Evolutionary conservation across 306 rosid species (phyloP), one percentile per base, ranked within the genome.

Genomic region (Quercus aquifolioides): DNA sequence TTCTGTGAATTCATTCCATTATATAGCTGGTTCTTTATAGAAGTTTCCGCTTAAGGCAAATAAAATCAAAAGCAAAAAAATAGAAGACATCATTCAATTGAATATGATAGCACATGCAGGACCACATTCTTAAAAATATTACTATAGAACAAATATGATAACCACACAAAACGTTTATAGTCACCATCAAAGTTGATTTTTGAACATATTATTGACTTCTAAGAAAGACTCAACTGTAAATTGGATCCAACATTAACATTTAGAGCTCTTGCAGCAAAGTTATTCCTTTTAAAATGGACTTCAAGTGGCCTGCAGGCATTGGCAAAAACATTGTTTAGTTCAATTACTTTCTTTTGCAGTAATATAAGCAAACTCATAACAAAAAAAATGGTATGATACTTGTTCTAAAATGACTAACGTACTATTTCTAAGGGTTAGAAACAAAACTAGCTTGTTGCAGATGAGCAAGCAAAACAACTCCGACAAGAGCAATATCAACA

Each of bases 391-490:
- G 11, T 58, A 58, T 21, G 30, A 58, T 4, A 23, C 65, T 23
- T 11, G 30, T 11, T 26, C 23, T 11, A 11, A 49, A 59, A 10
- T 60, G 18, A 12, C 28, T 26, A 13, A 31, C 4, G 38, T 6
- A 26, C 33, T 62, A 26, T 26, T 28, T 62, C 7, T 26, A 26
- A 62, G 38, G n/a, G 35, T 28, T 62, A 68, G 33, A 15, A 73
- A 69, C 68, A 43, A 46, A 54, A 14, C 54, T 75, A 55, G 55
- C 67, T 74, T 54, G 46, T 38, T 75, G 13, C 1, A 62, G 83
- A 59, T 65, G 84, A 76, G 76, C 79, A 78, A 75, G 77, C 41
- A 76, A 41, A 7, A 3, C 19, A 55, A 46, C 75, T 81, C 59
- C 1, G 75, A 79, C 82, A 59, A 55, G 33, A 77, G 57, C 21